Base-by-base conservation (phyloP, 2,329 filamentous ascomycete species). In the Thermochaetoides dissita region DNA sequence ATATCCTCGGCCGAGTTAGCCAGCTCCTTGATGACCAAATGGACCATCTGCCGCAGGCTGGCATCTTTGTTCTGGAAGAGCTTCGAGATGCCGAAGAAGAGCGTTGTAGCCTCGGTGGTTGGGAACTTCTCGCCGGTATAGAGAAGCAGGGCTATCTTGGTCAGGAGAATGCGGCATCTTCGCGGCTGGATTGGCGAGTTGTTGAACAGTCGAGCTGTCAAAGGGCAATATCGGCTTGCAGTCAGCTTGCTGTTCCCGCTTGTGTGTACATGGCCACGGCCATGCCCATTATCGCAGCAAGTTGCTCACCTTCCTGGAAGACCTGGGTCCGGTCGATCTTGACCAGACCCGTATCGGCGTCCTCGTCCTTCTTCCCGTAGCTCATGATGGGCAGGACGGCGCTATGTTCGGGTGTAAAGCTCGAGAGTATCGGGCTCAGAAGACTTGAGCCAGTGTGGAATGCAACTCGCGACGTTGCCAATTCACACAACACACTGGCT, bases 41-140 rank as follows among this genome's bases (percentile, higher is more conserved):
- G 94, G 40, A 98, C 89, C 88, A 96, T 95, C 71, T 98, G 91
- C 57, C 91, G 86, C 60, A 98, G 73, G 56, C 86, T 89, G 57
- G 88, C 84, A 81, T 98, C 91, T 66, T 95, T 96, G 68, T 96
- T 96, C 72, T 96, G 89, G 74, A 98, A 98, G 47, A 96, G 76
- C 74, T 96, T 96, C 48, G 89, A 96, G 64, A 94, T 96, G 55
- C 89, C 88, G 63, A 96, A 96, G 77, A 98, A 98, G 51, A 98
- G 82, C 38, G 86, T 89, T 30, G 91, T 96, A 54, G 91, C 91
- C 76, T 98, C 91, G 60, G 94, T 93, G 46, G 84, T 89, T 37
- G 89, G 88, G 71, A 96, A 98, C 60, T 81, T 87, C 69, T 98
- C 91, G 55, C 91, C 91, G 12, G 87, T 96, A 66, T 95, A 95